Base-by-base conservation (phyloP, 768 basidiomycete genomes). In the Lentinus tigrinus region DNA sequence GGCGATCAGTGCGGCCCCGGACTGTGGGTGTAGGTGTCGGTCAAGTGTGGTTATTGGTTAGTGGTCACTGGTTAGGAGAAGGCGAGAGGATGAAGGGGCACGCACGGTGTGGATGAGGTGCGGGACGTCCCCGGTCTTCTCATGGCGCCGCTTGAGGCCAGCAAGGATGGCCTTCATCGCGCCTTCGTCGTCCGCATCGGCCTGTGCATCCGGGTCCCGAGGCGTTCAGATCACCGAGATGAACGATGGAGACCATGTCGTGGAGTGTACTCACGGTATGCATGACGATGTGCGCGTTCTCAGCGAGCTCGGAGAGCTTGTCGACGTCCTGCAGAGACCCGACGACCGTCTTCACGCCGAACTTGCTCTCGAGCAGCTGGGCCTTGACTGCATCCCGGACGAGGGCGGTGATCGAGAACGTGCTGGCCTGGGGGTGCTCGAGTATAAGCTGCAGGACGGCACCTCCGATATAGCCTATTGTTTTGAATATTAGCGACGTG, bases 81-180 rank as follows among this genome's bases (percentile, higher is more conserved):
- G 26, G 19, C 4, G n/a, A 26, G 39, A 24, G 36, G 38, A 17
- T 27, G n/a, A n/a, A 1, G 1, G 16, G n/a, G 17, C 2, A 68
- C 84, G 58, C 63, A 85, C 87, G 0, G 85, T 86, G 61, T 89
- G 83, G 13, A 89, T 86, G 9, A 83, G 73, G 51, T 76, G 74
- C 3, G 84, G 77, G 1, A 66, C 62, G 1, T 66, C 70, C 1
- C 80, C 78, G 0, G 78, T 80, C 19, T 55, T 64, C 37, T 75
- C 71, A 49, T 77, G 67, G 17, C 75, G 70, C 60, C 73, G 77
- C 71, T 80, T 83, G 64, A 83, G 56, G 1, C 88, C 87, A 8
- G 65, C 73, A 51, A 89, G 67, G 14, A 81, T 78, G 0, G 82
- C 80, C 39, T 76, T 62, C 0, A 74, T 74, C 0, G 80, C 79